A percentile compares a stretch with the other conserved stretches of the same genome.
Evolutionary conservation across 1,284 basidiomycete species (phyloP).

Genomic region (Leccinum huronense): DNA sequence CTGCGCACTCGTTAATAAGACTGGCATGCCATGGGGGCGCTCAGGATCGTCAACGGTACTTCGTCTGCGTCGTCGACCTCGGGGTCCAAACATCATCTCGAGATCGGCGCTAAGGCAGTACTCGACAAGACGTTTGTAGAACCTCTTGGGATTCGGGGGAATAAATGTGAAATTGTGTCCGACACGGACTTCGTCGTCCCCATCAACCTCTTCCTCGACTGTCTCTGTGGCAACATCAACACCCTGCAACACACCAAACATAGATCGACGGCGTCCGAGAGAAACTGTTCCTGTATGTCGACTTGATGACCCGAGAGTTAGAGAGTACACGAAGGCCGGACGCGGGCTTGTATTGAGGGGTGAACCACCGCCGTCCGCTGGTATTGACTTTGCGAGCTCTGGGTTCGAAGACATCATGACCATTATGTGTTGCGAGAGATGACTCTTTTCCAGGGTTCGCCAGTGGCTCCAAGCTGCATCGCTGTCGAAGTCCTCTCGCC

Average conservation of each 20-base stretch:
- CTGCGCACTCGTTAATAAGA: slow-evolving; percentile 83
- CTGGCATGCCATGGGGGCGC: slow-evolving; percentile 75
- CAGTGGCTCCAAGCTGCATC: slow-evolving; percentile 84
- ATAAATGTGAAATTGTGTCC: slow-evolving; percentile 85
- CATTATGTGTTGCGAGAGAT: slow-evolving; percentile 86
- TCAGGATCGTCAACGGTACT: slow-evolving; percentile 93
- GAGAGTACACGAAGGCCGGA: slow-evolving; percentile 56
- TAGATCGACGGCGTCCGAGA: slow-evolving; percentile 63
- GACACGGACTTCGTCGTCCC: slow-evolving; percentile 66
- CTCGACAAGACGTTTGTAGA: slow-evolving; percentile 83
- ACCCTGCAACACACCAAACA: slow-evolving; percentile 37
- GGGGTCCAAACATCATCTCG: slow-evolving; percentile 82
- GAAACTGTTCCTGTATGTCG: slow-evolving; percentile 50
- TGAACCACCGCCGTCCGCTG: slow-evolving; percentile 50
- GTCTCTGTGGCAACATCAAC: slow-evolving; percentile 40
- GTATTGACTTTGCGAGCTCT: slow-evolving; percentile 77
- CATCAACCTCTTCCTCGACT: slow-evolving; percentile 46
- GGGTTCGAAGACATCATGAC: slow-evolving; percentile 87
- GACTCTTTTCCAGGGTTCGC: slow-evolving; percentile 80
- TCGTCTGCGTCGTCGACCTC: slow-evolving; percentile 94
- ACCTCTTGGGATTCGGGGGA: slow-evolving; percentile 83
- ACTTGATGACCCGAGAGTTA: slow-evolving; percentile 35
- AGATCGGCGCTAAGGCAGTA: slow-evolving; percentile 85
- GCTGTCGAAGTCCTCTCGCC: slow-evolving; percentile 81
- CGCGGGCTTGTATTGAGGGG: slow-evolving; percentile 44